Percentiles rank a stretch among this genome's conserved stretches.
These are phyloP conservation scores for Eucommia ulmoides DNA, from an alignment of 257 asterid species.

Conservation along the genomic window DNA sequence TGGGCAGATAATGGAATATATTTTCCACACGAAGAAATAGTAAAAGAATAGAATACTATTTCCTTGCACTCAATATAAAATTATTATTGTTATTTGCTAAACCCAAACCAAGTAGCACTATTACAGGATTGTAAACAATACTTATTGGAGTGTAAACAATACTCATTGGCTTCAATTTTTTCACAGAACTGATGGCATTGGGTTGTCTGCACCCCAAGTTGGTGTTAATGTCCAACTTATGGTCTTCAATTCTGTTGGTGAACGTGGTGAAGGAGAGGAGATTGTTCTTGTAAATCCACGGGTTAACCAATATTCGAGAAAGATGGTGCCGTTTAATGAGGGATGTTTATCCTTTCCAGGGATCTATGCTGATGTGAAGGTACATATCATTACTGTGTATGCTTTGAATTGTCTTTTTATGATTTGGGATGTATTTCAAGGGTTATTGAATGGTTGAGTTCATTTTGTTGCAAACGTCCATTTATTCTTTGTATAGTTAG, in stretches of 20 bases:
- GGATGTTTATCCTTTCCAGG: constrained; percentile 94
- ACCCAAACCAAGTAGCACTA: constrained; percentile 2
- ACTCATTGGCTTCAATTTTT: constrained; percentile 26
- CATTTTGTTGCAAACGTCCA: too few relatives aligned
- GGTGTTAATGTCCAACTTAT: constrained; percentile 80
- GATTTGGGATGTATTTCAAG: too few relatives aligned
- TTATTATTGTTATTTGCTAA: constrained; percentile 6
- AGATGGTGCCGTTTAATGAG: constrained; percentile 57
- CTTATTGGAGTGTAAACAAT: constrained; percentile 13
- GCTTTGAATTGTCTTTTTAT: too few relatives aligned
- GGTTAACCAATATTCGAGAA: constrained; percentile 49
- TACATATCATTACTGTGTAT: too few relatives aligned
- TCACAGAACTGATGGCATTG: constrained; percentile 91
- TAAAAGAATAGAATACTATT: background rate
- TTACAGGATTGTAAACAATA: constrained; percentile 27
- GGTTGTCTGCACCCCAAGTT: constrained; percentile 95
- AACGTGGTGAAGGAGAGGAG: constrained; percentile 87
- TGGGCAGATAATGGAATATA: background rate
- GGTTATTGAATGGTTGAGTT: too few relatives aligned
- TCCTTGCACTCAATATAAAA: background rate
- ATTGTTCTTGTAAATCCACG: constrained; percentile 80
- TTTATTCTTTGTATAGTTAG: too few relatives aligned
- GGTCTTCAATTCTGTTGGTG: constrained; percentile 86
- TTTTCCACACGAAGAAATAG: background rate
- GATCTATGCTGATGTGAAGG: constrained; percentile 68